These are phyloP conservation scores for Chenopodium quinoa DNA, from an alignment of 148 eudicot genomes.

Conservation along the genomic window DNA sequence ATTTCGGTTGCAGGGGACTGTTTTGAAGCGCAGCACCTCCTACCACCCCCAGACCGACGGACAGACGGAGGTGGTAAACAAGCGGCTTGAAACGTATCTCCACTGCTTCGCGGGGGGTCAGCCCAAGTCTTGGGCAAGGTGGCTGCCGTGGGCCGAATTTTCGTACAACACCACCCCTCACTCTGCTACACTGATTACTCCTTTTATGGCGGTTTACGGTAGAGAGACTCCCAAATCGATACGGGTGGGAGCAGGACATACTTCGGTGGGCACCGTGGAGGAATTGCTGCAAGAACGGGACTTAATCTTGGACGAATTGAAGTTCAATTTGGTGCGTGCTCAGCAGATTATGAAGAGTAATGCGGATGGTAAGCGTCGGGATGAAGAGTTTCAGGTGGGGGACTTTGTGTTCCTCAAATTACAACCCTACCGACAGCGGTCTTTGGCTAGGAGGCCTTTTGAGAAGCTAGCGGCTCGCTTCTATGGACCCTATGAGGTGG, in stretches of 20 bases:
- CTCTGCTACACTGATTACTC: fast-evolving
- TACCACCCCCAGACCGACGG: too few relatives aligned
- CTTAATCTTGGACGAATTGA: background rate
- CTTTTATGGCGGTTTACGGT: background rate
- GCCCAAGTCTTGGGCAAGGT: background rate
- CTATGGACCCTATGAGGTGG: background rate
- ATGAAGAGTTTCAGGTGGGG: background rate
- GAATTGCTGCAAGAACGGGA: background rate
- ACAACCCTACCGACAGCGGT: too few relatives aligned
- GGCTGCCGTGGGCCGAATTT: background rate
- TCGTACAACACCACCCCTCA: background rate
- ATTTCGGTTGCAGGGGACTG: too few relatives aligned
- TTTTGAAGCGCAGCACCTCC: too few relatives aligned
- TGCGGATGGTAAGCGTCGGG: background rate
- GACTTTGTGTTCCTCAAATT: background rate
- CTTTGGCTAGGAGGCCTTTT: too few relatives aligned
- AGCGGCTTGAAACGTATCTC: background rate
- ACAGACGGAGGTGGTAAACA: too few relatives aligned
- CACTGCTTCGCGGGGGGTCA: background rate
- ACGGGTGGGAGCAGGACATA: background rate
- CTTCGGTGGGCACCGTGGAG: background rate
- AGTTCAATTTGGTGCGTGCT: background rate
- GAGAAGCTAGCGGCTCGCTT: background rate
- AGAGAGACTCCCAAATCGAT: background rate
- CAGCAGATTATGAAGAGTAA: background rate